These are phyloP conservation scores for Hirsutella rhossiliensis DNA, from an alignment of 2,329 filamentous ascomycete genomes.

Conservation along the genomic window DNA sequence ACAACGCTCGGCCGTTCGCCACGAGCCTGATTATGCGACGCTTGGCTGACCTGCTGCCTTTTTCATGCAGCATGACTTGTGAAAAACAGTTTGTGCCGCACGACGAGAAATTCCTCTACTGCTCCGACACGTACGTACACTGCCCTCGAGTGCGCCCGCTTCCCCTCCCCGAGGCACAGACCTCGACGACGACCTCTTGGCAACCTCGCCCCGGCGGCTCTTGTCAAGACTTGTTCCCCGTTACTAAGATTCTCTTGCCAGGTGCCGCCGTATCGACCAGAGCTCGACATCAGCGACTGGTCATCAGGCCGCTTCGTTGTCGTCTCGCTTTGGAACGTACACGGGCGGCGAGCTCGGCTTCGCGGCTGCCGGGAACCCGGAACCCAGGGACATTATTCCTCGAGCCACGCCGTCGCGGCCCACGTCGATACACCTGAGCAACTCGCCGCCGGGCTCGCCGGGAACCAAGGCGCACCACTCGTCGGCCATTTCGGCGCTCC, in stretches of 20 bases:
- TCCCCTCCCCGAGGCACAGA: no score
- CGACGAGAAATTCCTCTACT: conserved; percentile 47
- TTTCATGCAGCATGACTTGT: conserved; percentile 45
- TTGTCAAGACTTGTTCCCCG: not conserved
- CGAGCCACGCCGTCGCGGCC: conserved; percentile 51
- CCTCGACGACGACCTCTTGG: no score
- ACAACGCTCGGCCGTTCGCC: no score
- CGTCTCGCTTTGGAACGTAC: not conserved
- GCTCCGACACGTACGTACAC: conserved; percentile 47
- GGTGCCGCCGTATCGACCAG: conserved; percentile 43
- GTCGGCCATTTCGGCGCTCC: conserved; percentile 42
- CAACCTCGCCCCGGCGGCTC: no score
- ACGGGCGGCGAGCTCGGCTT: not conserved
- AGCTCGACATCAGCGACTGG: conserved; percentile 15
- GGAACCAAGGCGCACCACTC: conserved; percentile 26
- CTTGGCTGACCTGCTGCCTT: conserved; percentile 2
- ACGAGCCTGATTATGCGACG: no score
- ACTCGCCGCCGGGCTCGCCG: conserved; percentile 39
- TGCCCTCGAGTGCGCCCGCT: conserved; percentile 27
- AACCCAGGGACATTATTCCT: conserved; percentile 51
- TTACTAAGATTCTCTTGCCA: conserved; percentile 11
- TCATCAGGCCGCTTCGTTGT: not conserved
- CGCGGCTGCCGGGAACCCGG: conserved; percentile 15
- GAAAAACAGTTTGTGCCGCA: conserved; percentile 53
- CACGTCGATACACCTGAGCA: conserved; percentile 37